A percentile compares a stretch with the other conserved stretches of the same genome.
phyloP scores from a whole-genome alignment of 768 basidiomycete genomes.

The Leucocoprinus sp. region DNA sequence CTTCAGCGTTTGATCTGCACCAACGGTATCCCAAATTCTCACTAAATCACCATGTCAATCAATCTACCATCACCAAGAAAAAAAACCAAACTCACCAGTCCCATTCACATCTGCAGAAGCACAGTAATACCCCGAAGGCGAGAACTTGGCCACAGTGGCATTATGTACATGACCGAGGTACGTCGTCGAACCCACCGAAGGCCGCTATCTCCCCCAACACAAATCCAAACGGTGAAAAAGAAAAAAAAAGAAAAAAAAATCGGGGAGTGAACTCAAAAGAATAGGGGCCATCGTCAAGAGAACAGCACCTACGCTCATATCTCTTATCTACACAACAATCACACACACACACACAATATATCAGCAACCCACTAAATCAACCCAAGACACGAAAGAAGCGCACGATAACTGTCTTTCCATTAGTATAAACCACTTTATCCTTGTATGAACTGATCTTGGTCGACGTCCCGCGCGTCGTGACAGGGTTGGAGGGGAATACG shows the following conservation, averaged over 20 bases:
- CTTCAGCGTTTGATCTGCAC: slow-evolving; percentile 77
- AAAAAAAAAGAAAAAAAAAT: background rate
- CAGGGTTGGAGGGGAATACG: slow-evolving; percentile 60
- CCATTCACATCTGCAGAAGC: slow-evolving; percentile 83
- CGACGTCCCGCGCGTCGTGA: slow-evolving; percentile 24
- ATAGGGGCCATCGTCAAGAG: background rate
- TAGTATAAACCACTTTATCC: slow-evolving; percentile 80
- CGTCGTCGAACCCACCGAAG: slow-evolving; percentile 41
- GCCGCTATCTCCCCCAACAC: background rate
- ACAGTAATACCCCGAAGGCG: slow-evolving; percentile 92
- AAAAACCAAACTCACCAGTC: slow-evolving; percentile 44
- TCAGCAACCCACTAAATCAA: background rate
- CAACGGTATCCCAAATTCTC: slow-evolving; percentile 88
- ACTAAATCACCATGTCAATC: slow-evolving; percentile 33
- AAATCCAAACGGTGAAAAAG: background rate
- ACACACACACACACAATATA: background rate
- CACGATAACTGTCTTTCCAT: slow-evolving; percentile 80
- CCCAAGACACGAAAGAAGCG: slow-evolving; percentile 25
- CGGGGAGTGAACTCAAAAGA: background rate
- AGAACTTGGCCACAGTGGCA: slow-evolving; percentile 83
- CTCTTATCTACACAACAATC: slow-evolving; percentile 52
- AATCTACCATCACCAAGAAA: background rate
- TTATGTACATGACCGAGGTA: slow-evolving; percentile 80
- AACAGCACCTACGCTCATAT: slow-evolving; percentile 55
- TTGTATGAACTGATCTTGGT: slow-evolving; percentile 36